Evolutionary conservation across 108 stramenopile genomes (phyloP).

Genomic region (Conticribra guillardii): DNA sequence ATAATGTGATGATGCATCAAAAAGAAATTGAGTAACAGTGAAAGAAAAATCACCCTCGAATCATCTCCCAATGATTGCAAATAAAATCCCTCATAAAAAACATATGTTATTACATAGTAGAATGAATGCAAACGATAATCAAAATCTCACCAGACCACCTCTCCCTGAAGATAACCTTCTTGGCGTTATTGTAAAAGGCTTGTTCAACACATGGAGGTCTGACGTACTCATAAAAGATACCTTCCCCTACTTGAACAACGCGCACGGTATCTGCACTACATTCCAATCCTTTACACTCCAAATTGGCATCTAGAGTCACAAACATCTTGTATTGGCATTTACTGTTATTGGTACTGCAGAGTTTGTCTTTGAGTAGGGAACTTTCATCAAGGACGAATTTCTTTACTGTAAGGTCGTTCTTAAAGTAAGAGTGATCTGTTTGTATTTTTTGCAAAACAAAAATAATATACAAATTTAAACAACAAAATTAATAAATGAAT

Average conservation of each 20-base stretch:
- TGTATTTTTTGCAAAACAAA: too few species aligned
- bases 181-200: slow-evolving; percentile 58
- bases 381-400: slow-evolving; percentile 23
- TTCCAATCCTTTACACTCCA: slow-evolving; percentile 56
- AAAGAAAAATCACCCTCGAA: slow-evolving; percentile 27
- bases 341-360: slow-evolving; percentile 47
- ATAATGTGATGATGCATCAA: background rate
- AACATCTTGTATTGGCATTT: slow-evolving; percentile 37
- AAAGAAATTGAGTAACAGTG: slow-evolving; percentile 40
- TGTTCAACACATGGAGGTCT: slow-evolving; percentile 65
- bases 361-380: slow-evolving; percentile 44
- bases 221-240: slow-evolving; percentile 69
- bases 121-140: too few species aligned
- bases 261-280: slow-evolving; percentile 64
- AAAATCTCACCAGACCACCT: slow-evolving; percentile 22
- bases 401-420: slow-evolving; percentile 33
- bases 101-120: too few species aligned
- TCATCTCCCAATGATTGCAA: too few species aligned
- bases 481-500: too few species aligned
- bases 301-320: slow-evolving; percentile 46
- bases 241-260: slow-evolving; percentile 53
- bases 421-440: slow-evolving; percentile 30
- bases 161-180: slow-evolving; percentile 46
- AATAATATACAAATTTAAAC: too few species aligned
- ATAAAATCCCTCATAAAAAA: too few species aligned